Percentiles rank a stretch among this genome's conserved stretches.
Evolutionary conservation across 371 early-diverging fungal species (phyloP).

Genomic region (Choanephora cucurbitarum): DNA sequence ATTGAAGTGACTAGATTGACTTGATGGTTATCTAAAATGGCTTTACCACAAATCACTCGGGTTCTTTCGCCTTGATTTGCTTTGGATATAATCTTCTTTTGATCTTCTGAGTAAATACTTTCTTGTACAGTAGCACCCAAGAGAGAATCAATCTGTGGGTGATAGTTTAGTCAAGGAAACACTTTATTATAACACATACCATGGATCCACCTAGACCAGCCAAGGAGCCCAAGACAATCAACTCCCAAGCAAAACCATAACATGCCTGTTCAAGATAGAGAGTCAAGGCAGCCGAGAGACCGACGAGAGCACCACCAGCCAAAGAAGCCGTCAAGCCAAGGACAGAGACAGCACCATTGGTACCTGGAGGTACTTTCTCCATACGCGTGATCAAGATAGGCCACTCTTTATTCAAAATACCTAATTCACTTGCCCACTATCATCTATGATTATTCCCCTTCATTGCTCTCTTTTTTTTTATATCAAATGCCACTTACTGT

Average conservation of each 20-base stretch:
- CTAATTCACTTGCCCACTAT: constrained; percentile 89
- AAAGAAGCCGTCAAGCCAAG: constrained; percentile 68
- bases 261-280: constrained; percentile 52
- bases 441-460: no score
- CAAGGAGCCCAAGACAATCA: constrained; percentile 54
- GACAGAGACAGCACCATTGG: constrained; percentile 81
- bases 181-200: no score
- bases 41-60: constrained; percentile 58
- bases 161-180: background rate
- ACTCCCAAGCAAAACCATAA: constrained; percentile 35
- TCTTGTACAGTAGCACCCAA: constrained; percentile 85
- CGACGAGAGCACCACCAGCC: constrained; percentile 77
- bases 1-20: constrained; percentile 41
- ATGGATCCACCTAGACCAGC: constrained; percentile 76
- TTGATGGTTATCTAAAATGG: constrained; percentile 81
- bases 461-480: no score
- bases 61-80: constrained; percentile 43
- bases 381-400: constrained; percentile 79
- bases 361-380: constrained; percentile 80
- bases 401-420: constrained; percentile 70
- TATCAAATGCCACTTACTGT: no score
- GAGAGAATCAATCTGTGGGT: constrained; percentile 73
- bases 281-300: constrained; percentile 59
- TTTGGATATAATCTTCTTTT: constrained; percentile 54
- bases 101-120: constrained; percentile 65